phyloP scores from a whole-genome alignment of 163 green algal species.

The Botryococcus braunii region DNA sequence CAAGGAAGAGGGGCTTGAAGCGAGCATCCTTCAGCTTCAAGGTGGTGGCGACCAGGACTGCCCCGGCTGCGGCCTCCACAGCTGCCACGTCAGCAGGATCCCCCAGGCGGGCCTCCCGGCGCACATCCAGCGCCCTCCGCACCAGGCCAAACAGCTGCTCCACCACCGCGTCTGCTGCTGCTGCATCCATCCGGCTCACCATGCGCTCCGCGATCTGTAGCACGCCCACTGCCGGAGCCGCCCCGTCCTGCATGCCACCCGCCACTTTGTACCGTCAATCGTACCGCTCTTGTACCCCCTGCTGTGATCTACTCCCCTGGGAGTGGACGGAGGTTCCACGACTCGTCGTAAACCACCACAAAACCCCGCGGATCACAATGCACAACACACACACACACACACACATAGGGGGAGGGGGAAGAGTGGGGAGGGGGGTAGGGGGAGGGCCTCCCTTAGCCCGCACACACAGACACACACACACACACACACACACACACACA shows the following conservation, averaged over 20 bases:
- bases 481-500: too few relatives aligned
- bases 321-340: too few relatives aligned
- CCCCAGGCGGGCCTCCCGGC: slow-evolving; percentile 37
- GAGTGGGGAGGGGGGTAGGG: too few relatives aligned
- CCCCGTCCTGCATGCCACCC: slow-evolving; percentile 23
- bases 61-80: slow-evolving; percentile 6
- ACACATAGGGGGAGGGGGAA: too few relatives aligned
- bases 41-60: slow-evolving; percentile 45
- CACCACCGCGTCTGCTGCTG: slow-evolving; percentile 39
- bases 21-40: slow-evolving; percentile 72
- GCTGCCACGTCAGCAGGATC: slow-evolving; percentile 5
- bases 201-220: slow-evolving; percentile 36
- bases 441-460: too few relatives aligned
- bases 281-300: too few relatives aligned
- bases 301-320: too few relatives aligned
- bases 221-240: slow-evolving; percentile 28
- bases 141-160: slow-evolving; percentile 63
- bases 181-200: slow-evolving; percentile 43
- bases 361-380: too few relatives aligned
- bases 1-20: slow-evolving; percentile 84
- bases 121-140: slow-evolving; percentile 62
- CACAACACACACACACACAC: too few relatives aligned
- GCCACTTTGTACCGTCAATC: too few relatives aligned
- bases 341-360: too few relatives aligned
- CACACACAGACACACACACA: too few relatives aligned